Percentiles rank a stretch among this genome's conserved stretches.
Conservation (phyloP, 352 stramenopile species). For the Pythium aquatile region DNA sequence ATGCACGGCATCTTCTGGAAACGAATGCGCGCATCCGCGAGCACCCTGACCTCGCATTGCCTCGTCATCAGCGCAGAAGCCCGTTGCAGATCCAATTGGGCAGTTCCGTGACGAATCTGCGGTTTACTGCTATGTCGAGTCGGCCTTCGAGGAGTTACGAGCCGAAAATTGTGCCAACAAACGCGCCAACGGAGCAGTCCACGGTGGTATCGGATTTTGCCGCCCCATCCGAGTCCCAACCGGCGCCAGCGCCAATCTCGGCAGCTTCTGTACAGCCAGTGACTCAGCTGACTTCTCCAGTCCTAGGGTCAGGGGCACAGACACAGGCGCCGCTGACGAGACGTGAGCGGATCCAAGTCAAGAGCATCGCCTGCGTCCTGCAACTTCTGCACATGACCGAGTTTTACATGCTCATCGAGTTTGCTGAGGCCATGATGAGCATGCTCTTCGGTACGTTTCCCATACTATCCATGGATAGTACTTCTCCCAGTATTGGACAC, state of each 20-base stretch:
- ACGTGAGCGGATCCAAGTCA: not conserved
- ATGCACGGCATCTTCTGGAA: not conserved
- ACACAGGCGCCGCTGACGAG: not conserved
- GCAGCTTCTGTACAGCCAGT: too few relatives aligned
- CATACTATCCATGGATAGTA: too few relatives aligned
- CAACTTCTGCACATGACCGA: conserved; percentile 18
- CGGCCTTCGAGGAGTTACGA: too few relatives aligned
- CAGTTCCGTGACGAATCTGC: not conserved
- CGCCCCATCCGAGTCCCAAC: too few relatives aligned
- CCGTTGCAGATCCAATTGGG: not conserved
- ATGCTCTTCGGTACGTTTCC: conserved; percentile 20
- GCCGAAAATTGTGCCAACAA: too few relatives aligned
- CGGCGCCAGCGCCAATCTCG: too few relatives aligned
- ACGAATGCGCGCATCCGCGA: not conserved
- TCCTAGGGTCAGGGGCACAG: too few relatives aligned
- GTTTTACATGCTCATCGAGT: conserved; percentile 24
- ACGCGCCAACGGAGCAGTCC: not conserved
- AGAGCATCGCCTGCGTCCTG: not conserved
- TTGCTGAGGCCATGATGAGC: conserved; percentile 27
- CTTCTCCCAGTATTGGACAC: too few relatives aligned
- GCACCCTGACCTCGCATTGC: not conserved
- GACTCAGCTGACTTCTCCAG: too few relatives aligned
- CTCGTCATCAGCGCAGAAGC: not conserved
- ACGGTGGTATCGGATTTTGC: too few relatives aligned
- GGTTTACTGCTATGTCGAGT: too few relatives aligned